A percentile compares a stretch with the other conserved stretches of the same genome.
Evolutionary conservation across 345 rosid genomes (phyloP).

Genomic region (Sonneratia caseolaris): DNA sequence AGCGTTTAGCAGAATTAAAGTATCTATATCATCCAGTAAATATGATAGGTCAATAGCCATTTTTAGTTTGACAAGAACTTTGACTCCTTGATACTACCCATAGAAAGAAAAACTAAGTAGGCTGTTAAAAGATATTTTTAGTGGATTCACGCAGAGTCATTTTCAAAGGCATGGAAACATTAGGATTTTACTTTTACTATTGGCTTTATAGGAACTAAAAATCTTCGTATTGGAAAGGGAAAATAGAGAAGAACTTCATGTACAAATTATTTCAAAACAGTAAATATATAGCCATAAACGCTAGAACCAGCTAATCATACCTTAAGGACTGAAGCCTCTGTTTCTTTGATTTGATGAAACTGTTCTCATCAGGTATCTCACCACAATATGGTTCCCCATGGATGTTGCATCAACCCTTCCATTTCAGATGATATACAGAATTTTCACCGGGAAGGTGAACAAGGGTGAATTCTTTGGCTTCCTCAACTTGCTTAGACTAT

Average conservation of each 20-base stretch:
- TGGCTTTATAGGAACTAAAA: too few species aligned
- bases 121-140: too few species aligned
- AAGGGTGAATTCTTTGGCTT: conserved; percentile 39
- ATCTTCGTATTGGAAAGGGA: too few species aligned
- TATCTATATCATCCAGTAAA: neutral
- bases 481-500: conserved; percentile 81
- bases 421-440: conserved; percentile 40
- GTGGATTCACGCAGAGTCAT: too few species aligned
- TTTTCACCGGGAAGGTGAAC: conserved; percentile 27
- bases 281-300: neutral
- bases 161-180: too few species aligned
- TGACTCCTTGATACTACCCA: too few species aligned
- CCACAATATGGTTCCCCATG: conserved; percentile 53
- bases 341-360: neutral
- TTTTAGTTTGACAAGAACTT: too few species aligned
- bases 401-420: conserved; percentile 86
- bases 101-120: too few species aligned
- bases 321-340: neutral
- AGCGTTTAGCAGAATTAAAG: neutral
- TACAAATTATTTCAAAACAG: too few species aligned
- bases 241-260: too few species aligned
- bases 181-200: too few species aligned
- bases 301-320: neutral
- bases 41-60: neutral
- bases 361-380: conserved; percentile 40